Conservation (phyloP, 257 asterid species). For the Solanum ossicruentum region DNA sequence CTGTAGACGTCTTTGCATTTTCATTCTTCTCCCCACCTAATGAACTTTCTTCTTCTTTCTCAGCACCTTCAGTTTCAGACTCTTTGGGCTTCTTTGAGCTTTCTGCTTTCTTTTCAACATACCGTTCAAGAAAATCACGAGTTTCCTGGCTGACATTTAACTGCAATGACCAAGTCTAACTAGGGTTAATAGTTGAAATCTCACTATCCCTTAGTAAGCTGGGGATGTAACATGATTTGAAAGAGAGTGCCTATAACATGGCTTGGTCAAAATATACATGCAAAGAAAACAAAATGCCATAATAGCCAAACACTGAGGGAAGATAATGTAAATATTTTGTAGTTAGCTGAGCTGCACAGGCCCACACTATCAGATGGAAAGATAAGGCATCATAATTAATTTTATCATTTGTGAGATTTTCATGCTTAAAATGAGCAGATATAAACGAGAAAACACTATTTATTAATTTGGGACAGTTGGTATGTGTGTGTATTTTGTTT, state of each 20-base stretch:
- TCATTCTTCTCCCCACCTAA: conserved; percentile 37
- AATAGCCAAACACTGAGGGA: not conserved
- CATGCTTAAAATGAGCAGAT: not conserved
- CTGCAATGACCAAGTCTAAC: conserved; percentile 31
- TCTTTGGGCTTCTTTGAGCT: conserved; percentile 34
- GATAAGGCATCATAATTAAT: not conserved
- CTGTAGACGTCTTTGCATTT: conserved; percentile 26
- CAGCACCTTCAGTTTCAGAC: conserved; percentile 33
- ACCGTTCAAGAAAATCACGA: conserved; percentile 56
- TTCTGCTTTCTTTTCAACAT: conserved; percentile 58
- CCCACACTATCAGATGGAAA: not conserved
- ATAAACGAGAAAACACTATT: not conserved
- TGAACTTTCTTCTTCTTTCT: conserved; percentile 34
- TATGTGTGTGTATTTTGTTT: not conserved
- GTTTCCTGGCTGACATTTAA: conserved; percentile 74
- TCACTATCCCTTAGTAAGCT: not conserved
- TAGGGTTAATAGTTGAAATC: conserved; percentile 13
- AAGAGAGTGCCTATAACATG: not conserved
- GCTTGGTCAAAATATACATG: not conserved
- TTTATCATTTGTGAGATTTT: not conserved
- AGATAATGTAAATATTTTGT: not conserved
- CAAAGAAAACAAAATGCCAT: not conserved
- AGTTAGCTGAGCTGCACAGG: not conserved
- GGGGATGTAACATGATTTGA: not conserved
- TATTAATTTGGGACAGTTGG: not conserved